These are phyloP conservation scores for Globisporangium apiculatum DNA, from an alignment of 352 stramenopile genomes.

Conservation along the genomic window DNA sequence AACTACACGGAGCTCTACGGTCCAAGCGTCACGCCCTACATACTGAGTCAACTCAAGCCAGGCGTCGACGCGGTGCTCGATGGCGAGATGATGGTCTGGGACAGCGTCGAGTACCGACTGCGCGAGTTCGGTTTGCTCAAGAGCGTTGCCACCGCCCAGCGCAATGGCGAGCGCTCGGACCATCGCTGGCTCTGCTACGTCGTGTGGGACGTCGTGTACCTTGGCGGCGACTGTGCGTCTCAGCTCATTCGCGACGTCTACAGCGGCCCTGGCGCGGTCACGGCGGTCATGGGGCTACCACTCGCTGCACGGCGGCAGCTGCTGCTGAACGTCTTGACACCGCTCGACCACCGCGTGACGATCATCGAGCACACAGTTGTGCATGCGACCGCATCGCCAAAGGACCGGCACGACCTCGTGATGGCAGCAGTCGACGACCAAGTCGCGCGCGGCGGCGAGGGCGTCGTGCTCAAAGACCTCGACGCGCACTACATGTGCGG, in stretches of 20 bases:
- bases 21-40: constrained; percentile 44
- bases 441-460: constrained; percentile 68
- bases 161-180: constrained; percentile 40
- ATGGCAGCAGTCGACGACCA: constrained; percentile 78
- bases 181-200: constrained; percentile 75
- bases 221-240: constrained; percentile 34
- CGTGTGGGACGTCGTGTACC: constrained; percentile 80
- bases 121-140: constrained; percentile 80
- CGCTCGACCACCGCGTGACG: constrained; percentile 63
- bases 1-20: constrained; percentile 79
- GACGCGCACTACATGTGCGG: constrained; percentile 87
- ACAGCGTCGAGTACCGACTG: constrained; percentile 68
- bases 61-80: constrained; percentile 75
- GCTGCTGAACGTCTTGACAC: constrained; percentile 56
- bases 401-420: constrained; percentile 69
- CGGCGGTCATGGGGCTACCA: constrained; percentile 67
- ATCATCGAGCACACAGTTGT: constrained; percentile 81
- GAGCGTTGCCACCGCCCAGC: constrained; percentile 61
- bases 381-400: constrained; percentile 47
- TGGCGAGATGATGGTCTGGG: constrained; percentile 87
- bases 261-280: constrained; percentile 43
- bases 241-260: constrained; percentile 63
- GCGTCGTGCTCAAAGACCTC: constrained; percentile 80
- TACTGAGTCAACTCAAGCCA: constrained; percentile 48
- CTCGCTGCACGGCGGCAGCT: constrained; percentile 51